Evolutionary conservation across 106 monocot genomes (phyloP).

Genomic region (Dendrobium catenatum): DNA sequence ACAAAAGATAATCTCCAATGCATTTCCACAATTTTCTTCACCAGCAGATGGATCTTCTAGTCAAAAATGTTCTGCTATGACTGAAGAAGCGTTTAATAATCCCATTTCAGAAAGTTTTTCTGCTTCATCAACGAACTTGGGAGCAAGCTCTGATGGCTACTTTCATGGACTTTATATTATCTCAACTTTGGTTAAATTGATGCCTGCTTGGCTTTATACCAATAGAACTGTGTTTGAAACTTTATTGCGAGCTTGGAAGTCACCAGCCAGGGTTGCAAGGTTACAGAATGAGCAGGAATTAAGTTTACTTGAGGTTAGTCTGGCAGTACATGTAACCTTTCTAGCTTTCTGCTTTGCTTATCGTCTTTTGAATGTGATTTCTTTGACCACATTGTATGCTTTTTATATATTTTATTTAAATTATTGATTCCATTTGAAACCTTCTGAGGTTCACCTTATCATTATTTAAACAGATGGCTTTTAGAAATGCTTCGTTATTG

Average conservation of each 20-base stretch:
- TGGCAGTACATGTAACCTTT: neutral
- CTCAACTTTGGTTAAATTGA: conserved; percentile 79
- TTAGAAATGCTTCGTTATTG: neutral
- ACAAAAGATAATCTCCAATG: conserved; percentile 77
- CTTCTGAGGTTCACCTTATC: neutral
- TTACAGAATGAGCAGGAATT: conserved; percentile 91
- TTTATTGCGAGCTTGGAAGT: conserved; percentile 84
- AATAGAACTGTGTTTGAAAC: conserved; percentile 82
- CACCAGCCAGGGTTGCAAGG: conserved; percentile 68
- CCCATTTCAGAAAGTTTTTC: conserved; percentile 39
- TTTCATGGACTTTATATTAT: conserved; percentile 93
- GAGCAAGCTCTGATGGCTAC: conserved; percentile 55
- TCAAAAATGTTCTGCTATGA: conserved; percentile 36
- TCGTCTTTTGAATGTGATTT: neutral
- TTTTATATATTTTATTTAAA: neutral
- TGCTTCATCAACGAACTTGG: conserved; percentile 20
- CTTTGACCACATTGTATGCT: neutral
- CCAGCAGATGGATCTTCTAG: conserved; percentile 30
- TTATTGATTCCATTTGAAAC: neutral
- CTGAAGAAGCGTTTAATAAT: conserved; percentile 40
- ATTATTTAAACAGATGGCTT: neutral
- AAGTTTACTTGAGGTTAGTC: conserved; percentile 68
- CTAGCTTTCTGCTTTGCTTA: neutral
- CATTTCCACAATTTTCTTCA: conserved; percentile 65
- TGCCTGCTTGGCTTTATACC: conserved; percentile 86